phyloP scores from a whole-genome alignment of 2,329 filamentous ascomycete genomes.

The Cercospora zeae-maydis region DNA sequence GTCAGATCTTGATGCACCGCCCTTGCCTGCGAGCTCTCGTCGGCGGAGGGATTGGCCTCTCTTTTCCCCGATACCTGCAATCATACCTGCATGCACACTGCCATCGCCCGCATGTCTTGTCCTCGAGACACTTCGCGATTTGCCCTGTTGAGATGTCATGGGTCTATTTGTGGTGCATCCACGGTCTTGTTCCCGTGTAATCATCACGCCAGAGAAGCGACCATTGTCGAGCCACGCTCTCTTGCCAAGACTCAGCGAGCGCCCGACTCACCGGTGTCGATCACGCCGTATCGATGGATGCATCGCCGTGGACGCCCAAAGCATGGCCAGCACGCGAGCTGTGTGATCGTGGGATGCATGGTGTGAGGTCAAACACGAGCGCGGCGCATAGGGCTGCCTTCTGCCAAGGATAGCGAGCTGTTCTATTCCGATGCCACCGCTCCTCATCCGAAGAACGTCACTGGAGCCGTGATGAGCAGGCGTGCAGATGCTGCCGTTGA shows the following conservation, averaged over 20 bases:
- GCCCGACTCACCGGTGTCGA: not conserved
- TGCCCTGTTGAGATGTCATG: not conserved
- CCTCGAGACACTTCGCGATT: not conserved
- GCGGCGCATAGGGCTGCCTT: not conserved
- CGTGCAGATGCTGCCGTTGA: not conserved
- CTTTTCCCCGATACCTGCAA: not conserved
- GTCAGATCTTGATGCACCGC: not conserved
- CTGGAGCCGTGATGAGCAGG: not conserved
- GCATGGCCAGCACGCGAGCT: constrained; percentile 2
- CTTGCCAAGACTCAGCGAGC: not conserved
- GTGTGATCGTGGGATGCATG: not conserved
- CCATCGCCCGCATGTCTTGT: not conserved
- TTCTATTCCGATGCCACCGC: constrained; percentile 7
- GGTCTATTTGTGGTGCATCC: constrained; percentile 6
- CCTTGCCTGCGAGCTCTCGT: not conserved
- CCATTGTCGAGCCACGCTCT: constrained; percentile 2
- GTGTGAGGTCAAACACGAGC: not conserved
- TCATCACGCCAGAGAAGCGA: not conserved
- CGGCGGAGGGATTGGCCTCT: not conserved
- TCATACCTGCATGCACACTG: not conserved
- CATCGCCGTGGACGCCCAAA: not conserved
- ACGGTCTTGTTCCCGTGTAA: not conserved
- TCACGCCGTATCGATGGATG: not conserved
- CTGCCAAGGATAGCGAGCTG: not conserved
- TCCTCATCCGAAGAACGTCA: not conserved